A percentile compares a stretch with the other conserved stretches of the same genome.
phyloP scores from a whole-genome alignment of 2,329 filamentous ascomycete species.

The Trichoderma sp. region DNA sequence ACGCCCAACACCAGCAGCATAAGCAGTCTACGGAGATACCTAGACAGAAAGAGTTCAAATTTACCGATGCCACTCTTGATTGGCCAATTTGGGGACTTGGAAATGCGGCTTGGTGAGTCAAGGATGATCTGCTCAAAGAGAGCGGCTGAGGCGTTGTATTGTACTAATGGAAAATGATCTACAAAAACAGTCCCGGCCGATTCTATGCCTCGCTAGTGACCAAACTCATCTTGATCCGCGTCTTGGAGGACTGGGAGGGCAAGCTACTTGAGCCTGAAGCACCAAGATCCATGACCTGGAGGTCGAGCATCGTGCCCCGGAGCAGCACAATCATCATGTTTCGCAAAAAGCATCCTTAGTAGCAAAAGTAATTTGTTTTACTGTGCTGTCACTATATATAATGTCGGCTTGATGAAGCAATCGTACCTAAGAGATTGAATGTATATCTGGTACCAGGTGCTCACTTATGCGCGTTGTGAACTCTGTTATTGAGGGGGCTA shows the following conservation, averaged over 20 bases:
- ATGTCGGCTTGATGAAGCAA: background rate
- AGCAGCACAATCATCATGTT: background rate
- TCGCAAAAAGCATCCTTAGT: background rate
- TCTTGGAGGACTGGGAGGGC: background rate
- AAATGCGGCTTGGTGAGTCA: background rate
- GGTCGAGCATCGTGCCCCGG: background rate
- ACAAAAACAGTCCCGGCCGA: background rate
- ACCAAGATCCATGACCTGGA: background rate
- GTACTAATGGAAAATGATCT: background rate
- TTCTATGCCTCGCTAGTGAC: slow-evolving; percentile 3
- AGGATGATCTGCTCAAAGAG: background rate
- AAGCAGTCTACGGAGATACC: background rate
- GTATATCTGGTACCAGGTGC: no score
- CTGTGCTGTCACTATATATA: background rate
- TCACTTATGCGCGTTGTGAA: background rate
- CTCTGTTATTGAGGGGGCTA: background rate
- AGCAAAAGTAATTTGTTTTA: background rate
- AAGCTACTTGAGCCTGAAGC: background rate
- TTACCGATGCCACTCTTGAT: background rate
- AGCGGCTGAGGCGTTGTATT: background rate
- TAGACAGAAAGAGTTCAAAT: background rate
- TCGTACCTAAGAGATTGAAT: no score
- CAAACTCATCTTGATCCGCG: background rate
- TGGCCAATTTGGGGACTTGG: slow-evolving; percentile 2
- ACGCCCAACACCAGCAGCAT: background rate